Percentiles rank a stretch among this genome's conserved stretches.
phyloP scores from a whole-genome alignment of 2,329 filamentous ascomycete species.

The Penicillium fuscoglaucum region DNA sequence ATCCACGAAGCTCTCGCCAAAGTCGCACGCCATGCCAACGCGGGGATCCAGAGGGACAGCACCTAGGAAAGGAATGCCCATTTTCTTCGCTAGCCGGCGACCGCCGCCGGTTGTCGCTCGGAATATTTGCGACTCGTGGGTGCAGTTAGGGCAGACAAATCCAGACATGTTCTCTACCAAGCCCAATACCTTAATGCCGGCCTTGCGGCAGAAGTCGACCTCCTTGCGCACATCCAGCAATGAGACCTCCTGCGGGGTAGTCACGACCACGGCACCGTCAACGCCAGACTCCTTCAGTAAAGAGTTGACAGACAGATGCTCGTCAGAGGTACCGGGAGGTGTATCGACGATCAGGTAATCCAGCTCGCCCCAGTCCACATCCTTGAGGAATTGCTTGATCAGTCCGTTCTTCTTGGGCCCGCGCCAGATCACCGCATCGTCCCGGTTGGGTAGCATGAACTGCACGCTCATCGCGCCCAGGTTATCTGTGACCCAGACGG shows the following conservation, averaged over 20 bases:
- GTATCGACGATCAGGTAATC: slow-evolving; percentile 95
- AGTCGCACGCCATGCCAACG: slow-evolving; percentile 95
- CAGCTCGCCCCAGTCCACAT: slow-evolving; percentile 95
- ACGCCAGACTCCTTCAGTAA: slow-evolving; percentile 89
- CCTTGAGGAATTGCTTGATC: slow-evolving; percentile 97
- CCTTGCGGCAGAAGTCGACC: slow-evolving; percentile 96
- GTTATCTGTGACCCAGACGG: slow-evolving; percentile 94
- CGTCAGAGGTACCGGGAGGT: slow-evolving; percentile 90
- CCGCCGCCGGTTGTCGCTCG: slow-evolving; percentile 87
- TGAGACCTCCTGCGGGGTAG: slow-evolving; percentile 91
- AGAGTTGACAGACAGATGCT: slow-evolving; percentile 90
- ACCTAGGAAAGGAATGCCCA: slow-evolving; percentile 84
- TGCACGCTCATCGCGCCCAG: slow-evolving; percentile 96
- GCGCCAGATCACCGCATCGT: slow-evolving; percentile 96
- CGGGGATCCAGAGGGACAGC: slow-evolving; percentile 87
- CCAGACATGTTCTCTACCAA: slow-evolving; percentile 98
- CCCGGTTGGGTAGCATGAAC: slow-evolving; percentile 92
- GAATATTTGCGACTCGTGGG: slow-evolving; percentile 79
- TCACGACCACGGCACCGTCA: slow-evolving; percentile 88
- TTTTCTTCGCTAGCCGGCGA: slow-evolving; percentile 75
- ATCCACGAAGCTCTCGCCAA: slow-evolving; percentile 95
- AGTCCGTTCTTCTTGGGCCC: slow-evolving; percentile 98
- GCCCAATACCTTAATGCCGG: slow-evolving; percentile 82
- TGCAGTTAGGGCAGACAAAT: slow-evolving; percentile 93
- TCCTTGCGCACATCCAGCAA: slow-evolving; percentile 94